phyloP scores from a whole-genome alignment of 805 yeast genomes.

The Debaryomyces castellii region DNA sequence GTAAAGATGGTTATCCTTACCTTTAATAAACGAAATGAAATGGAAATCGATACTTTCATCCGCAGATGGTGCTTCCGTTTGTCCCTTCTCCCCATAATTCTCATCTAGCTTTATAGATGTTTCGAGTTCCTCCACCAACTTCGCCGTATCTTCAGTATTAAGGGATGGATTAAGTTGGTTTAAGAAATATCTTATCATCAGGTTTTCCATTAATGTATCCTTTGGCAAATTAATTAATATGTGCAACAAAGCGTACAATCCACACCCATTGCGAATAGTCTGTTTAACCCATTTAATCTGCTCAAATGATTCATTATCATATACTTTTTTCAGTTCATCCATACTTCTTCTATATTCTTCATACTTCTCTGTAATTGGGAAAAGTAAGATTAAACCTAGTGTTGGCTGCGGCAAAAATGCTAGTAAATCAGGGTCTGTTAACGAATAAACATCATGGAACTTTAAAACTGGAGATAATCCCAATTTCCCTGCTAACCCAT shows the following conservation, averaged over 20 bases:
- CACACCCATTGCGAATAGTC: constrained; percentile 86
- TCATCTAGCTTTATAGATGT: constrained; percentile 38
- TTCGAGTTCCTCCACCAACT: constrained; percentile 48
- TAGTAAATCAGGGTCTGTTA: constrained; percentile 80
- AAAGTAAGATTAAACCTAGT: constrained; percentile 70
- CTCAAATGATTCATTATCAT: constrained; percentile 26
- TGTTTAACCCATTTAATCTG: constrained; percentile 78
- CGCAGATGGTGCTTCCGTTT: constrained; percentile 66
- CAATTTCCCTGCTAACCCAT: constrained; percentile 60
- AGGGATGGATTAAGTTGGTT: constrained; percentile 13
- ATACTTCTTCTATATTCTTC: constrained; percentile 49
- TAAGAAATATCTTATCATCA: constrained; percentile 24
- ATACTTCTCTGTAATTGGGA: constrained; percentile 70
- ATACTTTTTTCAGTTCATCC: constrained; percentile 26
- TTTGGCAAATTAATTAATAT: constrained; percentile 45
- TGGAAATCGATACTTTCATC: constrained; percentile 58
- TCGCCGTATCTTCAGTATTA: constrained; percentile 35
- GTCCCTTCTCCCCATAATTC: constrained; percentile 52
- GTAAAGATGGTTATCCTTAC: constrained; percentile 56
- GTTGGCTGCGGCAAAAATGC: constrained; percentile 82
- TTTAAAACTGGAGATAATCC: constrained; percentile 62
- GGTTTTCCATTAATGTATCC: constrained; percentile 43
- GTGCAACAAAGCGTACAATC: constrained; percentile 85
- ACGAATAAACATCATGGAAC: constrained; percentile 80
- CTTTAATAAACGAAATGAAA: constrained; percentile 70